A percentile compares a stretch with the other conserved stretches of the same genome.
Conservation (phyloP, 2,329 filamentous ascomycete genomes). For the Botryotinia convoluta region DNA sequence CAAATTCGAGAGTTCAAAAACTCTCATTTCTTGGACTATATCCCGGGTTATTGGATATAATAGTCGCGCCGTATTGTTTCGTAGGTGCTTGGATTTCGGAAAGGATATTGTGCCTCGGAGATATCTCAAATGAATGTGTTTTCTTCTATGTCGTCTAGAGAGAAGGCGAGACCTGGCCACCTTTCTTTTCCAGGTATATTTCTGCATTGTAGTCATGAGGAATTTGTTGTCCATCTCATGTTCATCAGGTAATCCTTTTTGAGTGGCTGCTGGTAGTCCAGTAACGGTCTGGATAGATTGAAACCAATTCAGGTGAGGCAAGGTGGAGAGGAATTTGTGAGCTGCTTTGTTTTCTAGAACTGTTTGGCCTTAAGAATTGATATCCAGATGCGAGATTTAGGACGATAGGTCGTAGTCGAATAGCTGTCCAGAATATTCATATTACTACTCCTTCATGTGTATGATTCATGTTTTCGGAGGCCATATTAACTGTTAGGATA, state of each 20-base stretch:
- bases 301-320: too few species aligned
- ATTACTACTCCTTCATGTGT: background rate
- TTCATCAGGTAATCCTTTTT: too few species aligned
- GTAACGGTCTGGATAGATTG: too few species aligned
- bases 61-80: background rate
- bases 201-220: too few species aligned
- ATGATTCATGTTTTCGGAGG: background rate
- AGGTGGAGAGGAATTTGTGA: too few species aligned
- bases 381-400: background rate
- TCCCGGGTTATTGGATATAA: rapidly evolving
- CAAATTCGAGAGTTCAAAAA: background rate
- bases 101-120: background rate
- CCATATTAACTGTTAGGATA: background rate
- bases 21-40: background rate
- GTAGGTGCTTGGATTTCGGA: background rate
- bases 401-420: rapidly evolving
- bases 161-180: background rate
- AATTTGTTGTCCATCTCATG: too few species aligned
- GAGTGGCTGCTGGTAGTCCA: background rate
- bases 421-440: rapidly evolving
- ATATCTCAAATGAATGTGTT: background rate
- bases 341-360: background rate
- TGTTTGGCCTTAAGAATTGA: background rate
- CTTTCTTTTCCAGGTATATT: background rate
- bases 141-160: background rate